Evolutionary conservation across 331 rosid genomes (phyloP), one percentile per base, ranked within the genome.

Genomic region (Dryas integrifolia): DNA sequence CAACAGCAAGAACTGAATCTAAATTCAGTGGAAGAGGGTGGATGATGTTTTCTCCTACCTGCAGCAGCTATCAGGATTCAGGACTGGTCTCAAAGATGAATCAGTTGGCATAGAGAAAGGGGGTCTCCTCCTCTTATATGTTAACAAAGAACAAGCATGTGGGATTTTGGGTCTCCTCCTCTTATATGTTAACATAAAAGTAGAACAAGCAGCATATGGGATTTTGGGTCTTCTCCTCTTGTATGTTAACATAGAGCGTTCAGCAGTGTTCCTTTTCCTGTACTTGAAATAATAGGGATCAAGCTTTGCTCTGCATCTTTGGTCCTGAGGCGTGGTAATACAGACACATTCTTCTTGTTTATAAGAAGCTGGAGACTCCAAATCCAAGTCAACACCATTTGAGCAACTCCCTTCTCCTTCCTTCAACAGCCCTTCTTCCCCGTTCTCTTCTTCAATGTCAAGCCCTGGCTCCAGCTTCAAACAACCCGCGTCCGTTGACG

Each of bases 231-330:
- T 65, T 48, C 71, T 45, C 64, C 58, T 76, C 64, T 70, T 83
- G 24, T 55, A 70, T 9, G 72, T 21, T 3, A 58, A 44, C 56
- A 44, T 1, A 30, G 1, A 41, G 24, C 39, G 53, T 14, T 77
- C 65, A 47, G 40, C 73, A 51, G 43, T 4, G 43, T 58, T 79
- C 74, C 80, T 86, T 78, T 88, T 84, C 49, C 84, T 79, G 72
- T 89, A 91, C 82, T 84, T 91, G 39, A 85, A 83, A 61, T 72
- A 74, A 82, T 71, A 87, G 39, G 86, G 84, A 82, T 87, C 87
- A 7, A 73, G 85, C 76, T 49, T 78, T 41, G 65, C 63, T 43
- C 30, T 46, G 73, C 70, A 58, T 53, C 43, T 71, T 49, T 82
- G 75, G 58, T 64, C 81, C 69, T 67, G 15, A 7, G 50, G 70